A percentile compares a stretch with the other conserved stretches of the same genome.
Evolutionary conservation across 805 yeast genomes (phyloP).

Genomic region (Soucietia sequanensis): DNA sequence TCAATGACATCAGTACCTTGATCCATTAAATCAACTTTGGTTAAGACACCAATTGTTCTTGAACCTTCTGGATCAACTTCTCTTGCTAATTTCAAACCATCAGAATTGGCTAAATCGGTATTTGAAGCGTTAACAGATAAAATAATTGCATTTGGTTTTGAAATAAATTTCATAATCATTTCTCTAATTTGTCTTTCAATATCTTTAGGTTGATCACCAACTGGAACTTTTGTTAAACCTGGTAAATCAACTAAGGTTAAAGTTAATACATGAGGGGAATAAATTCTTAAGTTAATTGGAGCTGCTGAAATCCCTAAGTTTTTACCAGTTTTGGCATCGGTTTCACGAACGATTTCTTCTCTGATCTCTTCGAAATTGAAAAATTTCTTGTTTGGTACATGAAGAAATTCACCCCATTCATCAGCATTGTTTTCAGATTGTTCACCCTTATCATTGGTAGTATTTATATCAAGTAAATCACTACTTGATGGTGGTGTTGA

Average conservation of each 20-base stretch:
- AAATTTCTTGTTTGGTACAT: conserved; percentile 84
- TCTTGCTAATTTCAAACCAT: conserved; percentile 92
- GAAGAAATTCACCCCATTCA: conserved; percentile 98
- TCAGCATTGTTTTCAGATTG: conserved; percentile 67
- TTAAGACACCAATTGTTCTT: conserved; percentile 94
- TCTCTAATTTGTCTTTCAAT: conserved; percentile 93
- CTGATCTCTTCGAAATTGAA: conserved; percentile 87
- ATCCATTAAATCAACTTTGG: conserved; percentile 97
- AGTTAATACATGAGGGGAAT: conserved; percentile 90
- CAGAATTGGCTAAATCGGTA: conserved; percentile 95
- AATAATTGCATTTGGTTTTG: conserved; percentile 93
- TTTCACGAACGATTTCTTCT: conserved; percentile 86
- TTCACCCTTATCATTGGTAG: conserved; percentile 44
- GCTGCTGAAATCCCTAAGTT: conserved; percentile 86
- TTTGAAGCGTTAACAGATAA: conserved; percentile 95
- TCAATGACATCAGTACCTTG: conserved; percentile 97
- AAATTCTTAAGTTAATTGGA: conserved; percentile 91
- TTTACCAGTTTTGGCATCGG: conserved; percentile 77
- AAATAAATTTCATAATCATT: conserved; percentile 87
- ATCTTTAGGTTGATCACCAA: conserved; percentile 98
- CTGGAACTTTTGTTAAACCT: conserved; percentile 97
- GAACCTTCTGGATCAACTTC: conserved; percentile 97
- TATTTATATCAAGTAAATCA: conserved; percentile 45
- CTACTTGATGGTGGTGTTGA: conserved; percentile 23
- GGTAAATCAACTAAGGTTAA: conserved; percentile 95